phyloP scores from a whole-genome alignment of 768 basidiomycete genomes.

The Rhizopogon vesiculosus region DNA sequence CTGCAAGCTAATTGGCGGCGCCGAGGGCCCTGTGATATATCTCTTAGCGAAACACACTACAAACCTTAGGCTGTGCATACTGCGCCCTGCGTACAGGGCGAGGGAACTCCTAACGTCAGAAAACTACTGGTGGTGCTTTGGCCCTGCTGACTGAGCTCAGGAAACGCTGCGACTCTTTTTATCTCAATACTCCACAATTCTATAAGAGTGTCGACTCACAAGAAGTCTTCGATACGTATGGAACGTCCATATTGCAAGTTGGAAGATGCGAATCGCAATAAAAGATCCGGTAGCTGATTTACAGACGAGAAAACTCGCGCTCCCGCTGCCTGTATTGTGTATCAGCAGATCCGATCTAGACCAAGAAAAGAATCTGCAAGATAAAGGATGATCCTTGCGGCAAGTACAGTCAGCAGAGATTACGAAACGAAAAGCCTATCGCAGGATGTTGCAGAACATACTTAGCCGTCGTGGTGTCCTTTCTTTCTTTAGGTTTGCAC shows the following conservation, averaged over 20 bases:
- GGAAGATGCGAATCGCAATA: background rate
- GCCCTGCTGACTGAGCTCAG: background rate
- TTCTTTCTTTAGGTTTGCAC: too few species aligned
- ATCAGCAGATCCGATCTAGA: background rate
- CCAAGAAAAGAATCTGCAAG: background rate
- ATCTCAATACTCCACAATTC: background rate
- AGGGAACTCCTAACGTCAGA: background rate
- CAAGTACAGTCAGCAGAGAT: too few species aligned
- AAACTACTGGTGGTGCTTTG: too few species aligned
- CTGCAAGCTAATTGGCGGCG: too few species aligned
- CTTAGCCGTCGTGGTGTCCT: too few species aligned
- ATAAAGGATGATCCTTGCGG: background rate
- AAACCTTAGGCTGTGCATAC: background rate
- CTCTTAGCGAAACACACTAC: background rate
- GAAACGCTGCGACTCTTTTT: background rate
- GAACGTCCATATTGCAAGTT: background rate
- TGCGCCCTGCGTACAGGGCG: background rate
- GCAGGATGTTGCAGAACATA: too few species aligned
- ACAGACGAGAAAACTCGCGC: background rate
- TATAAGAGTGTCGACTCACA: background rate
- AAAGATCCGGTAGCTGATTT: background rate
- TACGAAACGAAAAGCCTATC: too few species aligned
- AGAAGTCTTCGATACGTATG: background rate
- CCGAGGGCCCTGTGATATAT: too few species aligned
- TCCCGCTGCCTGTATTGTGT: background rate